Percentiles rank a stretch among this genome's conserved stretches.
Conservation (phyloP, 345 rosid species). For the Eucalyptus tenuipes region DNA sequence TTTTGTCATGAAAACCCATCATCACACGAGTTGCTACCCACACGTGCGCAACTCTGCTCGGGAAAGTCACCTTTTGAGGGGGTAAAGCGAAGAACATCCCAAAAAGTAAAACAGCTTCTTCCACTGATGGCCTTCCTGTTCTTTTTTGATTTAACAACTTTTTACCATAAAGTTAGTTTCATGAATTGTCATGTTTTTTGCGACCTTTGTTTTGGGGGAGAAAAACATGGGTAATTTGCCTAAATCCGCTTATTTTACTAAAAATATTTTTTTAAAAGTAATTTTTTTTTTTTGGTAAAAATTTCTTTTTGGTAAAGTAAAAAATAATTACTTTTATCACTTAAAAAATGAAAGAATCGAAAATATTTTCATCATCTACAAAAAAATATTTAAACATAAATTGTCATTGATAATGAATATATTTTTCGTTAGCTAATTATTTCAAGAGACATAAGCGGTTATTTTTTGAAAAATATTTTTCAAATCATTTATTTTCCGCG, state of each 20-base stretch:
- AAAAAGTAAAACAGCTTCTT: neutral
- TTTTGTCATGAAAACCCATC: neutral
- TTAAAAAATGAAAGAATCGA: accelerated
- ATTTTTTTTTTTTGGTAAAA: no score
- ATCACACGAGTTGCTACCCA: neutral
- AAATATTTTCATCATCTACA: neutral
- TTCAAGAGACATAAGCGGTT: neutral
- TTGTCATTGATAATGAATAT: neutral
- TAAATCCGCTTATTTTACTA: neutral
- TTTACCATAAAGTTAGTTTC: neutral
- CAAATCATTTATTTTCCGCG: accelerated
- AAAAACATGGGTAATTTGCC: neutral
- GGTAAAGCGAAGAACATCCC: neutral
- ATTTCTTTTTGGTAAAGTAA: no score
- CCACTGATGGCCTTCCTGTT: neutral
- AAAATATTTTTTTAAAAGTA: no score
- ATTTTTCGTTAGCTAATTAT: neutral
- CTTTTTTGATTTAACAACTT: neutral
- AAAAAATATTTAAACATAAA: no score
- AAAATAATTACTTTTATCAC: neutral
- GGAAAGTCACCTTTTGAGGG: neutral
- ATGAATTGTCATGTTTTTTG: neutral
- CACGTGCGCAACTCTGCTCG: neutral
- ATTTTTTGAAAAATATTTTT: neutral
- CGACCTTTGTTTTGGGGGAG: neutral